Conservation (phyloP, 208 protist species). For the Trypanosoma conorhini region DNA sequence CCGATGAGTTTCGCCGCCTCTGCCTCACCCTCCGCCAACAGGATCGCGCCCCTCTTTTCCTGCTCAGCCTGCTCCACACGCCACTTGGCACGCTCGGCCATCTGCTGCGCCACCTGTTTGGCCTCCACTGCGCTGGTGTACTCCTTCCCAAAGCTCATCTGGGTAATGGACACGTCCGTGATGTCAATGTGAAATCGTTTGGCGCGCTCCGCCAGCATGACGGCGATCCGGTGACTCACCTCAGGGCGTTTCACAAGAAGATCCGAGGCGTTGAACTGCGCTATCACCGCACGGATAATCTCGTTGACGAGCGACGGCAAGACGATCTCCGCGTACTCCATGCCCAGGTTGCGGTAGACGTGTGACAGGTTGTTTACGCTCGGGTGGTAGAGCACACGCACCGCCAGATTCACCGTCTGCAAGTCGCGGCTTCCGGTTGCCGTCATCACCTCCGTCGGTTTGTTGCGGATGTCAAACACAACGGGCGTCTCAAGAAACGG, state of each 20-base stretch:
- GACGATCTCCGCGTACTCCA: slow-evolving; percentile 98
- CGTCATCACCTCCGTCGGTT: slow-evolving; percentile 87
- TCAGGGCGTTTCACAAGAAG: slow-evolving; percentile 97
- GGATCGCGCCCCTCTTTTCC: slow-evolving; percentile 93
- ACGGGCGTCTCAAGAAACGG: slow-evolving; percentile 97
- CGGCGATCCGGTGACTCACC: slow-evolving; percentile 91
- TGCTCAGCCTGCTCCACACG: slow-evolving; percentile 94
- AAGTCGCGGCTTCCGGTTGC: slow-evolving; percentile 95
- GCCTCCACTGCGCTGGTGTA: slow-evolving; percentile 95
- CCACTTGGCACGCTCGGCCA: slow-evolving; percentile 95
- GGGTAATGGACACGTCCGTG: slow-evolving; percentile 98
- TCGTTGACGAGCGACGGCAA: slow-evolving; percentile 99
- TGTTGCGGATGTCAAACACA: slow-evolving; percentile 97
- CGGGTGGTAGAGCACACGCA: slow-evolving; percentile 98
- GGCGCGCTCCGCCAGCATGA: slow-evolving; percentile 94
- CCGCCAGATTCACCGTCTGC: slow-evolving; percentile 99
- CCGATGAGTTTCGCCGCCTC: slow-evolving; percentile 90
- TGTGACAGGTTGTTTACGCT: slow-evolving; percentile 88
- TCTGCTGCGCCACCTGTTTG: slow-evolving; percentile 97
- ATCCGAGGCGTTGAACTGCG: slow-evolving; percentile 99
- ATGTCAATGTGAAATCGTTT: slow-evolving; percentile 97
- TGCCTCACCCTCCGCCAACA: slow-evolving; percentile 94
- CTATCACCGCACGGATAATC: slow-evolving; percentile 98
- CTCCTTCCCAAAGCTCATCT: slow-evolving; percentile 96
- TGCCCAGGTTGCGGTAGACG: slow-evolving; percentile 96